Evolutionary conservation across 129 eudicot species (phyloP), one percentile per base, ranked within the genome.

Genomic region (Centrapalus pauciflorus): DNA sequence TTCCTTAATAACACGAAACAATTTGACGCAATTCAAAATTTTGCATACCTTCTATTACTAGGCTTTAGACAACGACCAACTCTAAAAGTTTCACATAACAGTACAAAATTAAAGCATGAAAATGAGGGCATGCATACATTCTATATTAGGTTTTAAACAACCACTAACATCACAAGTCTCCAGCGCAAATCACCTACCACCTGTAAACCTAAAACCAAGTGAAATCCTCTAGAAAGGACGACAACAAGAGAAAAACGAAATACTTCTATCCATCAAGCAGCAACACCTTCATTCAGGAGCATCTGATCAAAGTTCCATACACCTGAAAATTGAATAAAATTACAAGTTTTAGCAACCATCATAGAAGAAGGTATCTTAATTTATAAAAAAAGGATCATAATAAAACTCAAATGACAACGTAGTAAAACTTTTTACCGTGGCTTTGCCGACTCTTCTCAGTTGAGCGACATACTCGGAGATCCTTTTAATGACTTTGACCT

Each of bases 401-500:
- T n/a, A n/a, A n/a, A 33, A n/a, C 27, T 25, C 5, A 64, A n/a
- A 40, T 3, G 19, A 48, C 5, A 19, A 12, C 30, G 23, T 0
- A 52, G 4, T 17, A 5, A 69, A 41, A 13, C 4, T n/a, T 13
- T 54, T 35, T 85, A 92, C 96, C 98, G 68, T 92, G 98, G 66
- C 96, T 80, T 88, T 88, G 81, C 96, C 96, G 32, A 92, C 84
- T 77, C 96, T 85, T 72, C 98, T 75, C 67, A 92, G 80, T 80
- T 92, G 96, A 48, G 98, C 98, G 63, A 91, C 96, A 76, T 88
- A 92, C 67, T 92, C 96, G 0, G 98, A 85, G 28, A 92, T 85
- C 75, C 76, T 79, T 79, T 87, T 92, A 40, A 92, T 92, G 7
- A 96, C 81, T 63, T 88, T 95, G 62, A 92, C 96, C 98, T 91